These are phyloP conservation scores for Daldinia eschscholtzii DNA, from an alignment of 2,329 filamentous ascomycete genomes.

Conservation along the genomic window DNA sequence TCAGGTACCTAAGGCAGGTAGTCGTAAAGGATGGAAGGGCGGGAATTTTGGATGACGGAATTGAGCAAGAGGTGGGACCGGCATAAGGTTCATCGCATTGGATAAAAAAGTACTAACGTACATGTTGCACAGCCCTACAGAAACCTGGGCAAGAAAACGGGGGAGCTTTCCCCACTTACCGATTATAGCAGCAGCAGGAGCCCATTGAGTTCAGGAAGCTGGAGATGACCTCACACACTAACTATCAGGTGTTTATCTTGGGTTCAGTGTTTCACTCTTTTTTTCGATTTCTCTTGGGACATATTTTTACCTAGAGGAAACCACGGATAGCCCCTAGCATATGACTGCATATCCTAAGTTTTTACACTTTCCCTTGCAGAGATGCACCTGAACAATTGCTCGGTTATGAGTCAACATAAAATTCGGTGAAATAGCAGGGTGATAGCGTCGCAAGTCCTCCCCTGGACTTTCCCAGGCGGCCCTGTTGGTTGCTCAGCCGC, in stretches of 20 bases:
- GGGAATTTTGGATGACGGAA: slow-evolving; percentile 24
- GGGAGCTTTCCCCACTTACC: slow-evolving; percentile 37
- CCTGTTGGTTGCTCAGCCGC: slow-evolving; percentile 17
- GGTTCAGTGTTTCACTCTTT: slow-evolving; percentile 14
- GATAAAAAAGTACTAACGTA: neutral
- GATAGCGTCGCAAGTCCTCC: slow-evolving; percentile 30
- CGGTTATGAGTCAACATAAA: slow-evolving; percentile 24
- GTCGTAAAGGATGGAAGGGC: neutral
- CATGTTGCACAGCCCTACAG: slow-evolving; percentile 36
- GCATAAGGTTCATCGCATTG: neutral
- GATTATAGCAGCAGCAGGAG: slow-evolving; percentile 21
- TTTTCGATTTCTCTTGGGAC: slow-evolving; percentile 6
- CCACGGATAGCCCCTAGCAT: neutral
- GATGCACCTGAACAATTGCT: neutral
- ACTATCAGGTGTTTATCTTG: slow-evolving; percentile 33
- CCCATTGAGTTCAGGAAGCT: slow-evolving; percentile 12
- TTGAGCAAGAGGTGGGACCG: neutral
- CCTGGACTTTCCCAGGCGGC: neutral
- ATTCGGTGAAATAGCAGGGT: slow-evolving; percentile 15
- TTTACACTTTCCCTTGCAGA: slow-evolving; percentile 5
- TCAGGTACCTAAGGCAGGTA: neutral
- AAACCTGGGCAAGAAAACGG: neutral
- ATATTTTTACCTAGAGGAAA: neutral
- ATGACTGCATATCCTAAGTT: slow-evolving; percentile 20
- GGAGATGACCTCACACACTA: slow-evolving; percentile 36